Evolutionary conservation across 371 early-diverging fungal genomes (phyloP).

Genomic region (Mortierella sp.): DNA sequence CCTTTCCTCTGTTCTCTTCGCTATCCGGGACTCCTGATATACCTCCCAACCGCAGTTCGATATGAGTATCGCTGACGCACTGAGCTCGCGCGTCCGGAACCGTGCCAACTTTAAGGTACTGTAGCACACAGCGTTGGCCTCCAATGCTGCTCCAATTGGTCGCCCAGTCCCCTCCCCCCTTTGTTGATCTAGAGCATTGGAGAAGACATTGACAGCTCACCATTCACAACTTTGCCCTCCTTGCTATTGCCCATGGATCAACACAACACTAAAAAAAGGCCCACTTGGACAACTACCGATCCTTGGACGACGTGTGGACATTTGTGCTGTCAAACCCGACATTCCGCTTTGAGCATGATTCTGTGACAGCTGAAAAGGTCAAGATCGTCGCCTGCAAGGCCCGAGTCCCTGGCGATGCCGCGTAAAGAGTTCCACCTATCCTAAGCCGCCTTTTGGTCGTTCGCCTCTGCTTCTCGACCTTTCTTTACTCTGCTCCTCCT

Average conservation of each 20-base stretch:
- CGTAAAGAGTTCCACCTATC: constrained; percentile 1
- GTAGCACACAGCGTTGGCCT: too few species aligned
- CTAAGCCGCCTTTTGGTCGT: too few species aligned
- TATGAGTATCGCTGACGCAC: constrained; percentile 78
- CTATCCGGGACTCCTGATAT: neutral
- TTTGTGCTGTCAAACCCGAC: constrained; percentile 90
- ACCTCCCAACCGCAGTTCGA: constrained; percentile 64
- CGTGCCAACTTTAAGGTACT: constrained; percentile 78
- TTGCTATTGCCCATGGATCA: too few species aligned
- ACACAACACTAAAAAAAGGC: constrained; percentile 70
- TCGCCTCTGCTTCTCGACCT: too few species aligned
- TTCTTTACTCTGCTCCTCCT: too few species aligned
- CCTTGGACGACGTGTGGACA: constrained; percentile 97
- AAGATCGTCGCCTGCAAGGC: constrained; percentile 93
- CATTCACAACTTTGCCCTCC: too few species aligned
- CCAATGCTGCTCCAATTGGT: too few species aligned
- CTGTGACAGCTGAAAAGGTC: constrained; percentile 83
- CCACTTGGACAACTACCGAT: constrained; percentile 88
- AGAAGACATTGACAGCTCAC: too few species aligned
- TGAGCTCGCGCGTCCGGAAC: constrained; percentile 70
- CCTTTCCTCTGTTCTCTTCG: constrained; percentile 4
- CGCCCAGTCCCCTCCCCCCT: too few species aligned
- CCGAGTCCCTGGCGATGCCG: constrained; percentile 74
- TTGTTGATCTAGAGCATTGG: too few species aligned
- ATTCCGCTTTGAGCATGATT: constrained; percentile 89